phyloP scores from a whole-genome alignment of 2,329 filamentous ascomycete genomes.

The Gremmenia infestans region DNA sequence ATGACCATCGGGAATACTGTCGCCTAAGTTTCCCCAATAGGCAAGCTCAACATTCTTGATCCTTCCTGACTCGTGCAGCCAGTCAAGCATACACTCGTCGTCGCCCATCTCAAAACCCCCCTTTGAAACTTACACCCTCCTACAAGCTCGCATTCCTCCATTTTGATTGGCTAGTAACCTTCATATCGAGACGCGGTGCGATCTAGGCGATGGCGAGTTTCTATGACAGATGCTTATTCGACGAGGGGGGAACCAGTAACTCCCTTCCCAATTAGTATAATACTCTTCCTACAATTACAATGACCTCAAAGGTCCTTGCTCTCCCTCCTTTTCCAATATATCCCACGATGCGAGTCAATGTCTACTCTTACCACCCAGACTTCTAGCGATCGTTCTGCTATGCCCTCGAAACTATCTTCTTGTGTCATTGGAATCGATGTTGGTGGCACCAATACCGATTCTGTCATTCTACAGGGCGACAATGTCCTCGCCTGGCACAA shows the following conservation, averaged over 20 bases:
- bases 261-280: not conserved
- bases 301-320: not conserved
- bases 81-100: no score
- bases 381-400: slow-evolving; percentile 3
- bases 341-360: slow-evolving; percentile 2
- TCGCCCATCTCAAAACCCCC: no score
- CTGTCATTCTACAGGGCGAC: slow-evolving; percentile 23
- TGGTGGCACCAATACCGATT: slow-evolving; percentile 54
- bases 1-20: not conserved
- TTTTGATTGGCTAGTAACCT: no score
- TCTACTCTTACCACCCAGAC: slow-evolving; percentile 4
- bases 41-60: not conserved
- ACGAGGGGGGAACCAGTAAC: not conserved
- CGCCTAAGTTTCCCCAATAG: not conserved
- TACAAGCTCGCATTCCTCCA: no score
- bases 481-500: slow-evolving; percentile 40
- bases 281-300: not conserved
- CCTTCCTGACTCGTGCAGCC: not conserved
- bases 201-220: slow-evolving; percentile 16
- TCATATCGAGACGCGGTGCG: not conserved
- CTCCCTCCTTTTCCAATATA: slow-evolving; percentile 3
- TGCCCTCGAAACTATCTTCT: slow-evolving; percentile 20
- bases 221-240: slow-evolving; percentile 4
- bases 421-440: slow-evolving; percentile 43
- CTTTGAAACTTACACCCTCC: no score